Base-by-base conservation (phyloP, 768 basidiomycete species). In the Lactarius tabidus region DNA sequence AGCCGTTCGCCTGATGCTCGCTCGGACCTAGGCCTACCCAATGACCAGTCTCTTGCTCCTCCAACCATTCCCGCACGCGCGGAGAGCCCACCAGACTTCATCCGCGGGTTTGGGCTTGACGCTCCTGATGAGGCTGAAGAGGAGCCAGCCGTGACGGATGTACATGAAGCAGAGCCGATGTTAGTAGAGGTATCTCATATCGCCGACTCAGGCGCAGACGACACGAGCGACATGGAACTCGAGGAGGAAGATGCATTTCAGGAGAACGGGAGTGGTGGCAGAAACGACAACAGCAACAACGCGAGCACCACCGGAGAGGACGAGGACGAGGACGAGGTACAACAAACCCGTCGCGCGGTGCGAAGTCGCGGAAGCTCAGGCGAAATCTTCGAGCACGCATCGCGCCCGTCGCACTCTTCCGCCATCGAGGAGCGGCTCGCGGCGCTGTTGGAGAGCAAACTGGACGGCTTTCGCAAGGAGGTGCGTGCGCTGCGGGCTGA, bases 61-160 rank as follows among this genome's bases (percentile, higher is more conserved):
- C 69, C 79, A 63, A 74, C 79, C 41, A 70, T 81, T 51, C 69
- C 66, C 18, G 52, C 80, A 28, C 80, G 80, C 23, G 79, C 82
- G 8, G 77, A 82, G 62, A 86, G 80, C 52, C 80, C 85, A 39
- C 84, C 88, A 6, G 91, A 94, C 74, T 94, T 93, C 72, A 75
- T 77, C 57, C 82, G 87, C 66, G 91, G 91, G 6, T 94, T 93
- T 75, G 90, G 91, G 14, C 72, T 94, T 62, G 90, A 93, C 66
- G 84, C 86, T 63, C 86, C 90, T 3, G 86, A 90, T 65, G 90
- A 91, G 71, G 86, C 83, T 41, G 90, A 91, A 48, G 81, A 79
- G 65, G 83, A 82, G 55, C 81, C 48, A 65, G 71, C 3, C 73
- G 33, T 39, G 33, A 39, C 14, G 41, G 29, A 35, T 9, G 51